These are phyloP conservation scores for Microdochium nivale DNA, from an alignment of 2,329 filamentous ascomycete species.

Conservation along the genomic window DNA sequence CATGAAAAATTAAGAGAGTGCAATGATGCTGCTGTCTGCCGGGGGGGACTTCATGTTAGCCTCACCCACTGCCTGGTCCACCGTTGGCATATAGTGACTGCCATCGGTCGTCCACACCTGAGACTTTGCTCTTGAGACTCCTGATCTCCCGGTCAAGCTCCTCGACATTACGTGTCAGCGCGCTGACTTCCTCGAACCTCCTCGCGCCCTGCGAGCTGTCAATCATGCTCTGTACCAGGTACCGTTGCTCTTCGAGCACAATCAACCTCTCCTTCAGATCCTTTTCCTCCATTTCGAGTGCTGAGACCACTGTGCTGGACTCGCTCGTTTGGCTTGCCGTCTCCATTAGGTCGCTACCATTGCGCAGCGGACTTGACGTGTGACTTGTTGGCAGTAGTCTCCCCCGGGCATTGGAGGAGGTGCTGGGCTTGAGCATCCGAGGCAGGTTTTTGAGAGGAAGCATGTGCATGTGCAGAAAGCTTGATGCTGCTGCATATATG, in stretches of 20 bases:
- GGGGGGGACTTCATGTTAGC: no score
- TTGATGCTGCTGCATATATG: constrained; percentile 72
- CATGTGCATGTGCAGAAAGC: constrained; percentile 85
- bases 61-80: constrained; percentile 2
- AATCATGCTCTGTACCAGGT: constrained; percentile 83
- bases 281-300: constrained; percentile 75
- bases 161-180: constrained; percentile 69
- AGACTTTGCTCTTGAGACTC: constrained; percentile 54
- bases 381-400: constrained; percentile 22
- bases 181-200: constrained; percentile 79
- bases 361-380: constrained; percentile 30
- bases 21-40: no score
- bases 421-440: constrained; percentile 48
- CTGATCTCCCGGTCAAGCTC: constrained; percentile 76
- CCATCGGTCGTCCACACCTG: constrained; percentile 54
- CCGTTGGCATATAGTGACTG: constrained; percentile 38
- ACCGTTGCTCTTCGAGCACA: constrained; percentile 83
- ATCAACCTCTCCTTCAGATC: constrained; percentile 70
- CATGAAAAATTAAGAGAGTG: no score
- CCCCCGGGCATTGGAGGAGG: constrained; percentile 23
- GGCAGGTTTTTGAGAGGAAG: constrained; percentile 72
- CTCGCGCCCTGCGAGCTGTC: constrained; percentile 64
- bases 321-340: constrained; percentile 42
- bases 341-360: constrained; percentile 33
- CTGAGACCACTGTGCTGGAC: constrained; percentile 42